These are phyloP conservation scores for Ustilago vetiveriae DNA, from an alignment of 1,284 basidiomycete species.

Conservation along the genomic window DNA sequence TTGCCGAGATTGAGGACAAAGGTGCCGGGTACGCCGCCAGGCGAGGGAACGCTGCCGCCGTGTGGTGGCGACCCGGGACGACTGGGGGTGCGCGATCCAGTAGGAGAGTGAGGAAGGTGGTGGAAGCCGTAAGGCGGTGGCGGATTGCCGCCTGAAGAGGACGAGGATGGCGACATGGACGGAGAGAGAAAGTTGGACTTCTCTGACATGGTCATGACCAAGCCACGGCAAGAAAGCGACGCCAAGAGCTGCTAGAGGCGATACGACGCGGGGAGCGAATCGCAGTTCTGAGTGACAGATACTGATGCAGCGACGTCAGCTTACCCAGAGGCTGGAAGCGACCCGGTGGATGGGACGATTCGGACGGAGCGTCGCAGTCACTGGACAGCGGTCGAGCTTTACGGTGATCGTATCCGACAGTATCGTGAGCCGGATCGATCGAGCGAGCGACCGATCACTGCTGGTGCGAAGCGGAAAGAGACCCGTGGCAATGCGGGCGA, in stretches of 20 bases:
- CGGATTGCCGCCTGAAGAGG: conserved; percentile 53
- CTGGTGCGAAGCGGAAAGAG: no score
- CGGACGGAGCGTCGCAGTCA: no score
- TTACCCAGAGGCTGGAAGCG: no score
- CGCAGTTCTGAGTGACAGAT: no score
- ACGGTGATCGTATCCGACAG: no score
- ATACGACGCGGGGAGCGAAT: background rate
- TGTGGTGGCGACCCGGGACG: conserved; percentile 58
- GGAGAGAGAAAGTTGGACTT: conserved; percentile 51
- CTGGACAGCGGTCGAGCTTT: no score
- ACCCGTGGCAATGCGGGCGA: no score
- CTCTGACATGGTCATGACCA: conserved; percentile 46
- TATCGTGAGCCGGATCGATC: no score
- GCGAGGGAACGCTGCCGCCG: conserved; percentile 52
- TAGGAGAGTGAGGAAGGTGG: conserved; percentile 56
- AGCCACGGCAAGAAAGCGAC: background rate
- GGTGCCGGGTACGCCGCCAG: conserved; percentile 49
- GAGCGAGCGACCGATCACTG: no score
- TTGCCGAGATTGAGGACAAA: conserved; percentile 59
- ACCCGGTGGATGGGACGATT: no score
- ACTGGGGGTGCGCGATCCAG: conserved; percentile 51
- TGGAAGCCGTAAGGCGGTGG: conserved; percentile 62
- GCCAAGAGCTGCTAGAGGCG: background rate
- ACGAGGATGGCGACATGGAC: conserved; percentile 55
- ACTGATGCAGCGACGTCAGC: no score